Evolutionary conservation across 2,329 filamentous ascomycete genomes (phyloP).

Genomic region (Pseudogymnoascus pannorum): DNA sequence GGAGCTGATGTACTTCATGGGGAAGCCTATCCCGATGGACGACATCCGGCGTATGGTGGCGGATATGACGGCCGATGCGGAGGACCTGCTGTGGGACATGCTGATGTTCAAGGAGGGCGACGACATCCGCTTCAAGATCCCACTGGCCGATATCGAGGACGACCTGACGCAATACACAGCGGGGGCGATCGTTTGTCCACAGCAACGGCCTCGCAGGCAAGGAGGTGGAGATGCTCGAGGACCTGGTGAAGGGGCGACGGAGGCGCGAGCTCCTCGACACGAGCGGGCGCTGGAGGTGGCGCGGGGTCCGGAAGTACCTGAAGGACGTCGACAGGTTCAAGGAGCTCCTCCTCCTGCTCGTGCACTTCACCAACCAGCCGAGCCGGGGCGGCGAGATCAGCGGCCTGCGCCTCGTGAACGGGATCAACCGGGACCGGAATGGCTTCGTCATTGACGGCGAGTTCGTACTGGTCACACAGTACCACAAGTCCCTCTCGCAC

Average conservation of each 20-base stretch:
- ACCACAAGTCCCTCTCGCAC: background rate
- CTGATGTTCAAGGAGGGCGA: conserved; percentile 8
- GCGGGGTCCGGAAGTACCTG: background rate
- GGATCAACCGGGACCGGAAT: background rate
- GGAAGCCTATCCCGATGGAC: too few species aligned
- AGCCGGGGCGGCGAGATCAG: background rate
- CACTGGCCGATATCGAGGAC: background rate
- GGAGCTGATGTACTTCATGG: too few species aligned
- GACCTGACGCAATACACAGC: background rate
- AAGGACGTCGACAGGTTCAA: background rate
- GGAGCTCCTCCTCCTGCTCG: background rate
- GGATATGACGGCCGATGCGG: background rate
- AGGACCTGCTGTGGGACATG: background rate
- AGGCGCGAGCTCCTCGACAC: background rate
- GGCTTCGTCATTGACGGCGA: background rate
- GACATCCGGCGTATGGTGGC: background rate
- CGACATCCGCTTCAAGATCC: background rate
- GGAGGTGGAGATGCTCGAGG: background rate
- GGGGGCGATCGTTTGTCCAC: background rate
- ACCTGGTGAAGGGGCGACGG: background rate
- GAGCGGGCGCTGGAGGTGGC: background rate
- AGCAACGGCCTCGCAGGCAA: background rate
- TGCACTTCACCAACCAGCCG: background rate
- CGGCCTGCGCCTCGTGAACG: background rate
- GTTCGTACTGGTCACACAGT: background rate